These are phyloP conservation scores for Incumbomyces delicatus DNA, from an alignment of 2,329 filamentous ascomycete species.

Conservation along the genomic window DNA sequence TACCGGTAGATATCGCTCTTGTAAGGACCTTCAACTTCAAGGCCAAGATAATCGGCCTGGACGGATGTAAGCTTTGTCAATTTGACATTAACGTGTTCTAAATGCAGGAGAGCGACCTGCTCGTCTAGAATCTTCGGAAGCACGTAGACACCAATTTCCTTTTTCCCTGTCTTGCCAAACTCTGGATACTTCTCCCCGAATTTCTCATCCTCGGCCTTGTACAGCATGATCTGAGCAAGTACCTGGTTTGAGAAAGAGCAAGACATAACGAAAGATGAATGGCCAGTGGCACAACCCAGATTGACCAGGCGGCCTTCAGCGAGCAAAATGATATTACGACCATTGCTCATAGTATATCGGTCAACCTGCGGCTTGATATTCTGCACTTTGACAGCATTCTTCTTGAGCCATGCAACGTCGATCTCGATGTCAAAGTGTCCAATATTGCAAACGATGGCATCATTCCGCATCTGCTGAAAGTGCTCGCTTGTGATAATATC, in stretches of 20 bases:
- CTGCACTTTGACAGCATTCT: slow-evolving; percentile 82
- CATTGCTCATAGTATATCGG: slow-evolving; percentile 87
- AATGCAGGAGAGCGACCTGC: slow-evolving; percentile 91
- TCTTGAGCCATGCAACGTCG: slow-evolving; percentile 98
- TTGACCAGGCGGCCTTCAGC: slow-evolving; percentile 98
- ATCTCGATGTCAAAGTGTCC: slow-evolving; percentile 99
- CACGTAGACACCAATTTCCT: slow-evolving; percentile 86
- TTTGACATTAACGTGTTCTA: slow-evolving; percentile 89
- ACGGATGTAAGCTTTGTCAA: slow-evolving; percentile 73
- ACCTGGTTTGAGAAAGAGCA: slow-evolving; percentile 99
- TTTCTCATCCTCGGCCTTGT: slow-evolving; percentile 77
- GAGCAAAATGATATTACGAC: slow-evolving; percentile 95
- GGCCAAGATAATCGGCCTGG: slow-evolving; percentile 91
- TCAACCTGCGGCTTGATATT: slow-evolving; percentile 99
- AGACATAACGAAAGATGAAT: slow-evolving; percentile 99
- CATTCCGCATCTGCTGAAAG: slow-evolving; percentile 93
- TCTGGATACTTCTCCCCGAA: slow-evolving; percentile 93
- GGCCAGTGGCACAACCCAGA: slow-evolving; percentile 95
- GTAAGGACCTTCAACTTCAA: slow-evolving; percentile 80
- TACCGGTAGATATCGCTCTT: slow-evolving; percentile 78
- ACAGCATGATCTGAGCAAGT: slow-evolving; percentile 96
- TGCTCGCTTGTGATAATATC: slow-evolving; percentile 88
- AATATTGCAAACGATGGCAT: slow-evolving; percentile 99
- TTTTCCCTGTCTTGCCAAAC: slow-evolving; percentile 86
- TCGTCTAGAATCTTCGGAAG: slow-evolving; percentile 98